A percentile compares a stretch with the other conserved stretches of the same genome.
phyloP scores from a whole-genome alignment of 2,329 filamentous ascomycete genomes.

The Neofusicoccum kwambonambiense region DNA sequence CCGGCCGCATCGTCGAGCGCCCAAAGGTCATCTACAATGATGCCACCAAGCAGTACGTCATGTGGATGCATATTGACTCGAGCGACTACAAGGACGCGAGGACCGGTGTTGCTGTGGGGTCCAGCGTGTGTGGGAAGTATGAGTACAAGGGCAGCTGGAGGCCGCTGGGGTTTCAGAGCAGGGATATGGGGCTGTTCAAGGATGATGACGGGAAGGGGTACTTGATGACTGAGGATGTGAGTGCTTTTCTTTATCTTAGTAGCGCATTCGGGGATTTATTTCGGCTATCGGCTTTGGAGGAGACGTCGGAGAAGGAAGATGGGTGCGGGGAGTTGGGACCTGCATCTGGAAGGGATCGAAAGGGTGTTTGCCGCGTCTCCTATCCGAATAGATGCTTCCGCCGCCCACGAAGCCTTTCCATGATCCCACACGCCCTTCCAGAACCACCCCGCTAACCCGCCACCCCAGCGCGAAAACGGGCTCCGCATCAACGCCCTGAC shows the following conservation, averaged over 20 bases:
- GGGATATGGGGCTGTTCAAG: conserved; percentile 61
- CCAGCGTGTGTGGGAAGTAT: conserved; percentile 61
- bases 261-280: too few species aligned
- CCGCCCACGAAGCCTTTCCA: too few species aligned
- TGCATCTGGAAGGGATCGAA: too few species aligned
- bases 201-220: conserved; percentile 63
- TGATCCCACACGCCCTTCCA: too few species aligned
- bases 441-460: too few species aligned
- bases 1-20: conserved; percentile 62
- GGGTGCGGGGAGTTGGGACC: too few species aligned
- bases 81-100: conserved; percentile 62
- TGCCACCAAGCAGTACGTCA: conserved; percentile 62
- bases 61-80: conserved; percentile 68
- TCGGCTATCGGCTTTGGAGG: too few species aligned
- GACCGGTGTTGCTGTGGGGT: conserved; percentile 62
- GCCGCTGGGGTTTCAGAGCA: conserved; percentile 51
- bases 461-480: conserved; percentile 53
- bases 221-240: conserved; percentile 62
- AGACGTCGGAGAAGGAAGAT: too few species aligned
- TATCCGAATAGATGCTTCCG: too few species aligned
- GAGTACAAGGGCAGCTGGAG: conserved; percentile 47
- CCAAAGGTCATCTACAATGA: conserved; percentile 70
- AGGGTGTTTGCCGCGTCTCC: too few species aligned
- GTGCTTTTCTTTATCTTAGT: conserved; percentile 22
- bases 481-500: conserved; percentile 59